A percentile compares a stretch with the other conserved stretches of the same genome.
Conservation (phyloP, 106 monocot genomes). For the Acorus gramineus region DNA sequence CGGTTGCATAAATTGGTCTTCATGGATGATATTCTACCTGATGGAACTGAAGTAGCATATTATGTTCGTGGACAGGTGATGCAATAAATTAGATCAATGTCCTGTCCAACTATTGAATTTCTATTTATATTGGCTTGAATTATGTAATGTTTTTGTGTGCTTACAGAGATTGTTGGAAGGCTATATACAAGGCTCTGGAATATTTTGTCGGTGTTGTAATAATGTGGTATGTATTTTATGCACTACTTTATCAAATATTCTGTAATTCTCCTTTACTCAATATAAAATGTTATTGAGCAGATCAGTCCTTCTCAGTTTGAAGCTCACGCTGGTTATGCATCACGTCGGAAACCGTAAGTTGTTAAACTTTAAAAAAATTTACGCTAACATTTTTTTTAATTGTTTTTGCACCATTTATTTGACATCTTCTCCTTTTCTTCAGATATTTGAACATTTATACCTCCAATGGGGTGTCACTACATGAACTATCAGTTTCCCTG, state of each 20-base stretch:
- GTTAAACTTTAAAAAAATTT: too few species aligned
- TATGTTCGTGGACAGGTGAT: slow-evolving; percentile 87
- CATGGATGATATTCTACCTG: slow-evolving; percentile 74
- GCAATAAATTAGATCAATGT: not conserved
- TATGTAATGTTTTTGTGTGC: too few species aligned
- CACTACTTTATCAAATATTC: not conserved
- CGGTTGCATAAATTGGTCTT: slow-evolving; percentile 93
- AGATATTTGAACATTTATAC: slow-evolving; percentile 96
- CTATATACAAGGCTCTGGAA: slow-evolving; percentile 87
- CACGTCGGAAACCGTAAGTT: slow-evolving; percentile 74
- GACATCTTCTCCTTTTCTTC: slow-evolving; percentile 7
- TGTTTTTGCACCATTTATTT: slow-evolving; percentile 3
- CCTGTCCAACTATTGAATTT: too few species aligned
- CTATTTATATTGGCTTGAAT: too few species aligned
- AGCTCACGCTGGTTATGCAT: slow-evolving; percentile 91
- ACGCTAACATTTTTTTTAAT: not conserved
- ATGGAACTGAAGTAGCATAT: slow-evolving; percentile 94
- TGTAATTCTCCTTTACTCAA: too few species aligned
- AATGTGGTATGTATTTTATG: slow-evolving; percentile 45
- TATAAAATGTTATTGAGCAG: slow-evolving; percentile 20
- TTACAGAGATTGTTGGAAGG: slow-evolving; percentile 77
- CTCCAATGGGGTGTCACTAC: slow-evolving; percentile 96
- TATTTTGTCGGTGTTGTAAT: slow-evolving; percentile 78
- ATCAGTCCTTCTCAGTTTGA: slow-evolving; percentile 97
- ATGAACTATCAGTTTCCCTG: slow-evolving; percentile 84